phyloP scores from a whole-genome alignment of 495 filamentous ascomycete species.

The Aspergillus diversus region DNA sequence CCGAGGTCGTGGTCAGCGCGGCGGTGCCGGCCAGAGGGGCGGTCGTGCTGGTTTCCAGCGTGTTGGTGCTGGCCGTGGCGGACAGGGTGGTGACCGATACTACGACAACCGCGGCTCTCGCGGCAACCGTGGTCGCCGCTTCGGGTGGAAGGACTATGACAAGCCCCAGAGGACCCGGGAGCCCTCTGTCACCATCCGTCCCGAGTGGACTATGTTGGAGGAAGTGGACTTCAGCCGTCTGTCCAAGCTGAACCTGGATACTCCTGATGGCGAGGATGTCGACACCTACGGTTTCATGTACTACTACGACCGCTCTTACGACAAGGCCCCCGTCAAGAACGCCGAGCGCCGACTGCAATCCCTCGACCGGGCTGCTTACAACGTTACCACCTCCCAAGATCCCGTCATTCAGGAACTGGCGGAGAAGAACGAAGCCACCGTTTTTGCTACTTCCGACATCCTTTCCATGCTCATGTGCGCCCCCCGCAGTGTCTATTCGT shows the following conservation, averaged over 20 bases:
- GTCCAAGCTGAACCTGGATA: slow-evolving; percentile 91
- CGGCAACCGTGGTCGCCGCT: slow-evolving; percentile 71
- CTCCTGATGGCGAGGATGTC: slow-evolving; percentile 91
- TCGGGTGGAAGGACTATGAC: slow-evolving; percentile 99
- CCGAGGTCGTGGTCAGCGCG: slow-evolving; percentile 77
- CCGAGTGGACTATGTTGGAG: slow-evolving; percentile 93
- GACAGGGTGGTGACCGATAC: slow-evolving; percentile 59
- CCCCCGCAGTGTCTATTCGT: slow-evolving; percentile 91
- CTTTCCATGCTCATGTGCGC: slow-evolving; percentile 99
- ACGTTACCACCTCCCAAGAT: slow-evolving; percentile 93
- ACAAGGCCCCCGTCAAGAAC: slow-evolving; percentile 87
- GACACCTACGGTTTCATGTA: slow-evolving; percentile 95
- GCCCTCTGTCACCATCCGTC: slow-evolving; percentile 88
- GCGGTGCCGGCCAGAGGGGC: slow-evolving; percentile 53
- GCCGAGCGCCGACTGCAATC: slow-evolving; percentile 83
- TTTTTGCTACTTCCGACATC: slow-evolving; percentile 96
- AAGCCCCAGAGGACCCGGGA: slow-evolving; percentile 97
- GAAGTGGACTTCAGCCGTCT: slow-evolving; percentile 98
- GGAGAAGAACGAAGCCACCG: slow-evolving; percentile 94
- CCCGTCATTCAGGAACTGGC: slow-evolving; percentile 96
- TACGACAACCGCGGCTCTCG: slow-evolving; percentile 62
- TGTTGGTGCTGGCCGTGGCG: slow-evolving; percentile 62
- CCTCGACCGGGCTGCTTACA: slow-evolving; percentile 93
- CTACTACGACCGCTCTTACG: slow-evolving; percentile 94
- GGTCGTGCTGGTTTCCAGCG: slow-evolving; percentile 68